phyloP scores from a whole-genome alignment of 371 early-diverging fungal species.

The Mucor lusitanicus region DNA sequence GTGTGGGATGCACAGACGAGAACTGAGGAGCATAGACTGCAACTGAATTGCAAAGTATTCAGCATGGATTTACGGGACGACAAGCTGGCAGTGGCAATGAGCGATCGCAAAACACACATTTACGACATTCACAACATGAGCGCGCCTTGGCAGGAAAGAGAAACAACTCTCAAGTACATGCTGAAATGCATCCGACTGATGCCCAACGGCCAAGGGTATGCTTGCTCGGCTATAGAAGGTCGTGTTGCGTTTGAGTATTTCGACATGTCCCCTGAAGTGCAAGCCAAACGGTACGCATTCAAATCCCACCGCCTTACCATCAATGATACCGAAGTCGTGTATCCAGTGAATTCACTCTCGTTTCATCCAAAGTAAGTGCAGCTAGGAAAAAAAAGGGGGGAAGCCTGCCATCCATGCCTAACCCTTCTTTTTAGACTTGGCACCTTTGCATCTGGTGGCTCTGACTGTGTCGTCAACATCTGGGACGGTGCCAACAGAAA shows the following conservation, averaged over 20 bases:
- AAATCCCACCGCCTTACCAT: constrained; percentile 89
- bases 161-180: constrained; percentile 83
- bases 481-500: constrained; percentile 95
- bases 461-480: constrained; percentile 88
- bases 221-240: constrained; percentile 90
- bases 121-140: constrained; percentile 85
- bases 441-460: constrained; percentile 95
- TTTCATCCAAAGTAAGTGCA: constrained; percentile 86
- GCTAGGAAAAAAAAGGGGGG: neutral
- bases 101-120: constrained; percentile 74
- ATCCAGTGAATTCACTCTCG: constrained; percentile 92
- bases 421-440: constrained; percentile 58
- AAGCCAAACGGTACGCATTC: constrained; percentile 88
- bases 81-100: constrained; percentile 82
- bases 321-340: constrained; percentile 82
- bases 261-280: constrained; percentile 65
- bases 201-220: constrained; percentile 87
- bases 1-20: constrained; percentile 77
- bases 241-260: constrained; percentile 94
- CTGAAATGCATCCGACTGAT: constrained; percentile 78
- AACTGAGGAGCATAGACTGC: constrained; percentile 47
- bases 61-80: constrained; percentile 75
- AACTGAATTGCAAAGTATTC: constrained; percentile 68
- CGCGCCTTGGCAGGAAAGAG: constrained; percentile 72
- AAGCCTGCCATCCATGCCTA: neutral